A percentile compares a stretch with the other conserved stretches of the same genome.
phyloP scores from a whole-genome alignment of 805 yeast genomes.

The Candida verbasci region DNA sequence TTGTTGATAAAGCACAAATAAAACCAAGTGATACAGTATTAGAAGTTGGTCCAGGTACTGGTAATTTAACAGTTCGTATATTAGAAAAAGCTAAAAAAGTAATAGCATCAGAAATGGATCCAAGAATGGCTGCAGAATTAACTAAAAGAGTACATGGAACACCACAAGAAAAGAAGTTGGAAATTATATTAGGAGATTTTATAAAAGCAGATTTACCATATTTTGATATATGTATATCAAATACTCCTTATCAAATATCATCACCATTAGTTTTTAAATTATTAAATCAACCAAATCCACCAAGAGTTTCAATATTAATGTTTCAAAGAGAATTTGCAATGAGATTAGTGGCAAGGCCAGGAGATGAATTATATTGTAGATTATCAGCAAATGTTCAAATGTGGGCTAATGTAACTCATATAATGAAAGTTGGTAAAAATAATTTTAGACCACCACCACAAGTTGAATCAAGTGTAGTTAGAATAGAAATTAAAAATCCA shows the following conservation, averaged over 20 bases:
- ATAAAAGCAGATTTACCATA: conserved; percentile 94
- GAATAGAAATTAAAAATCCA: conserved; percentile 87
- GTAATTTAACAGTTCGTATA: conserved; percentile 90
- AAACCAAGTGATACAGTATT: conserved; percentile 89
- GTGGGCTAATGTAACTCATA: conserved; percentile 99
- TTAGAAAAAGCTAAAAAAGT: conserved; percentile 90
- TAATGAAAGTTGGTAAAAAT: conserved; percentile 96
- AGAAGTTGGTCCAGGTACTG: conserved; percentile 99
- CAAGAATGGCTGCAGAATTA: conserved; percentile 99
- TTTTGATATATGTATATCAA: conserved; percentile 93
- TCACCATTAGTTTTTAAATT: conserved; percentile 94
- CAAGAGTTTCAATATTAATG: conserved; percentile 92
- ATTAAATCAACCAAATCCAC: conserved; percentile 87
- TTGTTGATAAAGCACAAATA: conserved; percentile 92
- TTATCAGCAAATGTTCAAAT: conserved; percentile 95
- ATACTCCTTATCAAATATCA: conserved; percentile 96
- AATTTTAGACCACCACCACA: conserved; percentile 98
- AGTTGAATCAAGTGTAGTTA: conserved; percentile 94
- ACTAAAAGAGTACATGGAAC: conserved; percentile 97
- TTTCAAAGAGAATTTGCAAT: conserved; percentile 96
- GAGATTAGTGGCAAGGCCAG: conserved; percentile 91
- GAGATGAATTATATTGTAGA: conserved; percentile 90
- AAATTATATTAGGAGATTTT: conserved; percentile 89
- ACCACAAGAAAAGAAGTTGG: conserved; percentile 87
- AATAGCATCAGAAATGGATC: conserved; percentile 97